Conservation (phyloP, 2,329 filamentous ascomycete species). For the Apiospora hydei region DNA sequence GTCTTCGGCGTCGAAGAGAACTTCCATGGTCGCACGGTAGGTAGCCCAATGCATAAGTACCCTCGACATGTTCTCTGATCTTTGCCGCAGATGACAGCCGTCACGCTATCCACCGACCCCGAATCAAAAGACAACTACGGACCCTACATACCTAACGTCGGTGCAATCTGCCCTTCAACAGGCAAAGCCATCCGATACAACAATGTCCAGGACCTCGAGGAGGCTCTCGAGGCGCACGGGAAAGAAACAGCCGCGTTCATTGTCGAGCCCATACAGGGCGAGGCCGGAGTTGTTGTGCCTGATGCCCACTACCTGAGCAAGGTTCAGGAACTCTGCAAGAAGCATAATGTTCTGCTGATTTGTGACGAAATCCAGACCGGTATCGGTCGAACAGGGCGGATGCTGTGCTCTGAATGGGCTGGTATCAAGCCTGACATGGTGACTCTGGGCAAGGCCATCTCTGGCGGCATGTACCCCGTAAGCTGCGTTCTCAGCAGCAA, state of each 20-base stretch:
- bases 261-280: slow-evolving; percentile 95
- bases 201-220: slow-evolving; percentile 80
- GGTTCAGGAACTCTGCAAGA: slow-evolving; percentile 85
- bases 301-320: slow-evolving; percentile 85
- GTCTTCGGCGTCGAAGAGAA: slow-evolving; percentile 89
- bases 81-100: slow-evolving; percentile 77
- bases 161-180: slow-evolving; percentile 77
- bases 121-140: slow-evolving; percentile 98
- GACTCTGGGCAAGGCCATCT: slow-evolving; percentile 95
- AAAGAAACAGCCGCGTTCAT: slow-evolving; percentile 90
- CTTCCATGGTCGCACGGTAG: slow-evolving; percentile 93
- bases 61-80: background rate
- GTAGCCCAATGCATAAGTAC: slow-evolving; percentile 41
- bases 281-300: slow-evolving; percentile 95
- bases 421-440: slow-evolving; percentile 95
- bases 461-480: slow-evolving; percentile 98
- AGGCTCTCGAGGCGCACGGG: slow-evolving; percentile 80
- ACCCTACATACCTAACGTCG: slow-evolving; percentile 90
- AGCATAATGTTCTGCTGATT: slow-evolving; percentile 95
- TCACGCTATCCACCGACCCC: slow-evolving; percentile 93
- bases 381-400: slow-evolving; percentile 91
- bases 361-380: slow-evolving; percentile 99
- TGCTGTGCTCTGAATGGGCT: slow-evolving; percentile 94
- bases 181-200: slow-evolving; percentile 85
- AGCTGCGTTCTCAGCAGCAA: slow-evolving; percentile 87